Evolutionary conservation across 768 basidiomycete genomes (phyloP), one percentile per base, ranked within the genome.

Genomic region (Trametes punicea): DNA sequence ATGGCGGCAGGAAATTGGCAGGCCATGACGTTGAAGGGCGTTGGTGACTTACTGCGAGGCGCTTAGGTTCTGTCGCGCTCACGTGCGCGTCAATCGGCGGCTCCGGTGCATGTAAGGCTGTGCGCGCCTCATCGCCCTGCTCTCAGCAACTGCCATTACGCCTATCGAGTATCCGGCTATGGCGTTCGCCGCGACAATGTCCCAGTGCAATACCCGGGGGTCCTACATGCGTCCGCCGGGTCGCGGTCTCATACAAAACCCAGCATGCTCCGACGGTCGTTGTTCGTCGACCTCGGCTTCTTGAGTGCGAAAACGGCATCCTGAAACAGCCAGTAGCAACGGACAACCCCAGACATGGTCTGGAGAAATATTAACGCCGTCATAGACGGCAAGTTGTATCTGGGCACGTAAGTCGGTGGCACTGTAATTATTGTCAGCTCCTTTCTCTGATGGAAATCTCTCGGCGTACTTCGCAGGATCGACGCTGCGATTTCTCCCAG

Each of bases 401-500:
- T 64, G 42, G 63, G 63, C 40, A 59, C 63, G 63, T 64, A 59
- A 46, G 63, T 61, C 16, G 16, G 36, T 30, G 41, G 44, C 58
- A 60, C 49, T 55, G 58, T 44, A 36, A 18, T 26, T 47, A 25
- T n/a, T 55, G 53, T 54, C 53, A 51, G 59, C 41, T 51, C 7
- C 20, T 33, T 48, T 60, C 25, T 41, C 55, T 56, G 46, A 54
- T 40, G 20, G 51, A 47, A 49, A 15, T 27, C 15, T 20, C 21
- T 49, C 26, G 50, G 15, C 29, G 13, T 39, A 13, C 36, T 40
- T 38, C 65, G 30, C 65, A 90, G 88, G 66, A 76, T 89, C 64
- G 75, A 79, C 63, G 85, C 88, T 47, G 88, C 88, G 27, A 78
- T 78, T 61, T 87, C 88, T 31, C 80, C 87, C 23, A 81, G 87